Conservation (phyloP, 139 green algal species). For the Nannochloris sp. region DNA sequence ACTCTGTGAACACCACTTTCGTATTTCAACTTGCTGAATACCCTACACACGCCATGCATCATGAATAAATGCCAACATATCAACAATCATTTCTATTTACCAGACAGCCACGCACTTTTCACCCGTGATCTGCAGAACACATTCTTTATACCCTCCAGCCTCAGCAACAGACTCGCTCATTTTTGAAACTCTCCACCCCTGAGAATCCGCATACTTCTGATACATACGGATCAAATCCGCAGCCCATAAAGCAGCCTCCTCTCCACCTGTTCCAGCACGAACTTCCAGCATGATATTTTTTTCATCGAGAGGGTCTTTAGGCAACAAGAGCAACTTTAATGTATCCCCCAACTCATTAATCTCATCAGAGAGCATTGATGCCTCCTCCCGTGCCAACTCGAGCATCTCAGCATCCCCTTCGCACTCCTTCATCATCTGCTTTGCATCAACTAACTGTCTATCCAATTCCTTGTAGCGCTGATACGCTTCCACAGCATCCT, state of each 20-base stretch:
- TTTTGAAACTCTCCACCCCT: constrained; percentile 68
- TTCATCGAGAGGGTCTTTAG: constrained; percentile 83
- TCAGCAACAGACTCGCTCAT: constrained; percentile 64
- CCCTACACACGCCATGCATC: constrained; percentile 9
- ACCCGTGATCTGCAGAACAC: constrained; percentile 44
- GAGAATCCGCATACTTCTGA: constrained; percentile 34
- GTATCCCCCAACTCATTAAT: constrained; percentile 41
- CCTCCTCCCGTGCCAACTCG: constrained; percentile 62
- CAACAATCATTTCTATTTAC: not conserved
- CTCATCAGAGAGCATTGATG: constrained; percentile 19
- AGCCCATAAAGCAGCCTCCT: constrained; percentile 72
- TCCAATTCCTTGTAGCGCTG: constrained; percentile 41
- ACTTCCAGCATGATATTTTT: constrained; percentile 88
- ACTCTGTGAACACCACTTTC: constrained; percentile 97
- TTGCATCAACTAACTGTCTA: constrained; percentile 50
- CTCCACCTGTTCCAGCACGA: constrained; percentile 69
- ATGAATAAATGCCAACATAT: not conserved
- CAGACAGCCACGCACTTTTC: constrained; percentile 4
- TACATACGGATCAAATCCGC: constrained; percentile 74
- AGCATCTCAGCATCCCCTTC: constrained; percentile 60
- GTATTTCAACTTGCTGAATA: constrained; percentile 93
- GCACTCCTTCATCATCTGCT: constrained; percentile 53
- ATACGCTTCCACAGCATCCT: constrained; percentile 52
- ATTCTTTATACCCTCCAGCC: constrained; percentile 81
- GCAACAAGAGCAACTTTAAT: constrained; percentile 80